Percentiles rank a stretch among this genome's conserved stretches.
Evolutionary conservation across 1,284 basidiomycete species (phyloP).

Genomic region (Moniliella sp.): DNA sequence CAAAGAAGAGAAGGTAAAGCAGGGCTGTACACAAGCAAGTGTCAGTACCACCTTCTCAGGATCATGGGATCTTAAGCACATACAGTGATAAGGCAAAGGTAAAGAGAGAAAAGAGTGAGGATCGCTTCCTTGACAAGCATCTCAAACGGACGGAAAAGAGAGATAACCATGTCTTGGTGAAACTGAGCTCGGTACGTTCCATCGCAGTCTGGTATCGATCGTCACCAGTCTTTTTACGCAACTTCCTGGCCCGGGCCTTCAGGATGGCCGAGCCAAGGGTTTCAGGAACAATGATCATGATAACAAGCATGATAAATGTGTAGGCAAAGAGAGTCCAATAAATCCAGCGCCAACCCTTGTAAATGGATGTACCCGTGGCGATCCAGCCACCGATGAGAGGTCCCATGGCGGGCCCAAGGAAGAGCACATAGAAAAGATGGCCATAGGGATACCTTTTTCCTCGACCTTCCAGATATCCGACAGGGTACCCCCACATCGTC

Average conservation of each 20-base stretch:
- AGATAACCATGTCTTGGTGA: constrained; percentile 12
- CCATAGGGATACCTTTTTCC: constrained; percentile 6
- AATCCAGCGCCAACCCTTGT: constrained; percentile 1
- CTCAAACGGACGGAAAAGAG: constrained; percentile 21
- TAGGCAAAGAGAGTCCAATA: constrained; percentile 6
- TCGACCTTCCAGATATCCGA: constrained; percentile 8
- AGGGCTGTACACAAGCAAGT: neutral
- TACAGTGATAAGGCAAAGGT: no score
- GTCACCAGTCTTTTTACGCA: constrained; percentile 16
- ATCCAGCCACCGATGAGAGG: constrained; percentile 2
- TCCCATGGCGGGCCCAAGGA: constrained; percentile 1
- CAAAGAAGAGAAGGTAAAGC: constrained; percentile 4
- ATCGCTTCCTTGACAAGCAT: constrained; percentile 16
- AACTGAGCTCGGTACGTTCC: constrained; percentile 13
- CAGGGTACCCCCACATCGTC: constrained; percentile 8
- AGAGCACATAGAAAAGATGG: constrained; percentile 3
- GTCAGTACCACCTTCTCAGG: neutral
- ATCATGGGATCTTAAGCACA: no score
- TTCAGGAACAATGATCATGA: constrained; percentile 8
- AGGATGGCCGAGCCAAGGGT: constrained; percentile 27
- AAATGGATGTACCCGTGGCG: no score
- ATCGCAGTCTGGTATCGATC: constrained; percentile 22
- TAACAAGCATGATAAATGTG: constrained; percentile 10
- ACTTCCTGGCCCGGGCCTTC: constrained; percentile 10
- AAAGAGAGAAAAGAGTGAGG: no score